Evolutionary conservation across 306 rosid species (phyloP).

Genomic region (Citrullus mucosospermus): DNA sequence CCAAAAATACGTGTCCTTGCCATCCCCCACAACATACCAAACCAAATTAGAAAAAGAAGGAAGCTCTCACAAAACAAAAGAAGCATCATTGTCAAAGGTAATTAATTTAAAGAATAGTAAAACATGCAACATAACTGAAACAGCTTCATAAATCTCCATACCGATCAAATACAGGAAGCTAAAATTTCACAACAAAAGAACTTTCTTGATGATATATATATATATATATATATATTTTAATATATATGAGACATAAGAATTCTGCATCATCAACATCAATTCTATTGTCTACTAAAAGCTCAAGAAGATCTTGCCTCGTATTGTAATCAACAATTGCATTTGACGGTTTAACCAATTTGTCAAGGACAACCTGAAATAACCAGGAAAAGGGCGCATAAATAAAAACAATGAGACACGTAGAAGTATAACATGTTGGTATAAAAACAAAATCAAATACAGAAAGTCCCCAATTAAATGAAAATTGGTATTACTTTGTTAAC

Average conservation of each 20-base stretch:
- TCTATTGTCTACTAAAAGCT: not conserved
- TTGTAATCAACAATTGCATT: conserved; percentile 70
- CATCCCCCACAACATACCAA: too few species aligned
- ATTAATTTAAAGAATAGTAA: not conserved
- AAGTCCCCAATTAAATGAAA: not conserved
- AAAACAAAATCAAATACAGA: not conserved
- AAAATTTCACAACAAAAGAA: not conserved
- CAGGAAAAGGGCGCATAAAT: not conserved
- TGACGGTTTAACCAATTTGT: conserved; percentile 84
- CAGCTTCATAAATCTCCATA: not conserved
- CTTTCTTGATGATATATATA: not conserved
- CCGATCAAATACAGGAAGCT: not conserved
- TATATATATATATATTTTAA: too few species aligned
- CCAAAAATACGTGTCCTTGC: too few species aligned
- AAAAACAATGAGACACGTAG: not conserved
- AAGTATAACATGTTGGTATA: not conserved
- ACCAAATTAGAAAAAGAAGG: too few species aligned
- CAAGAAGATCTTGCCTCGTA: conserved; percentile 50
- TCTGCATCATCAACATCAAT: not conserved
- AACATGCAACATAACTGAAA: not conserved
- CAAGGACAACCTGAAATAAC: conserved; percentile 63
- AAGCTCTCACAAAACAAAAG: not conserved
- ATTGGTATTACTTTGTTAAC: not conserved
- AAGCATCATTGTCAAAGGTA: not conserved
- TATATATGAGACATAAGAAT: not conserved